Conservation (phyloP, 768 basidiomycete species). For the Trametes punicea region DNA sequence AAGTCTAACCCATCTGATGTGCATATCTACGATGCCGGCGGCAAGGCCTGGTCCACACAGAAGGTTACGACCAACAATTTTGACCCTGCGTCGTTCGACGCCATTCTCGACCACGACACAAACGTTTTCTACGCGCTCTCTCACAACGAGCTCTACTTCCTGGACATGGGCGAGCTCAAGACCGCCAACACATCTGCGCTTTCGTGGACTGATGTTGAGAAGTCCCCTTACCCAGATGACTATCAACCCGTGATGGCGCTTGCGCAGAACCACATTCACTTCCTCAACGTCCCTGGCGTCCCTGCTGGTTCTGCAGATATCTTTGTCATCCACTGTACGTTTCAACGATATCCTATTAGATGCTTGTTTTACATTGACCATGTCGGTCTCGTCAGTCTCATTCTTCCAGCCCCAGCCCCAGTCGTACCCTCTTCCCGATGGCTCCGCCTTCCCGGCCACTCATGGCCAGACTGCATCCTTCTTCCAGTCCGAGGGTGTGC, state of each 20-base stretch:
- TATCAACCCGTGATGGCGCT: constrained; percentile 78
- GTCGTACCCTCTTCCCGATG: constrained; percentile 45
- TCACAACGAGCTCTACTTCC: constrained; percentile 56
- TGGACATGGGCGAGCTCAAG: constrained; percentile 68
- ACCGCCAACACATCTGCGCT: constrained; percentile 55
- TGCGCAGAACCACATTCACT: constrained; percentile 85
- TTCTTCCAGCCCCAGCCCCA: constrained; percentile 76
- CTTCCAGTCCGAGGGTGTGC: constrained; percentile 57
- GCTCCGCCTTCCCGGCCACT: constrained; percentile 58
- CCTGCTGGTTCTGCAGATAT: constrained; percentile 70
- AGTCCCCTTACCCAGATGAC: constrained; percentile 46
- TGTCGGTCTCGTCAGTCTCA: constrained; percentile 45
- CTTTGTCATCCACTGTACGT: constrained; percentile 86
- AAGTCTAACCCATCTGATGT: constrained; percentile 61
- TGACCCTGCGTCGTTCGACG: constrained; percentile 59
- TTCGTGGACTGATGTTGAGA: constrained; percentile 61
- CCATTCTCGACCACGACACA: constrained; percentile 92
- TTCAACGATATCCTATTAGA: background rate
- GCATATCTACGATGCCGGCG: constrained; percentile 77
- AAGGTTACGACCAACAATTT: constrained; percentile 48
- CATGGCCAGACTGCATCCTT: constrained; percentile 71
- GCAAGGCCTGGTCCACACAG: constrained; percentile 79
- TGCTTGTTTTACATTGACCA: background rate
- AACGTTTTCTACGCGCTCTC: constrained; percentile 83
- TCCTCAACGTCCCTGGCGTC: constrained; percentile 67